Evolutionary conservation across 225 moss, liverwort and hornwort species (phyloP), one percentile per base, ranked within the genome.

Genomic region (Thuidium tamariscinum): DNA sequence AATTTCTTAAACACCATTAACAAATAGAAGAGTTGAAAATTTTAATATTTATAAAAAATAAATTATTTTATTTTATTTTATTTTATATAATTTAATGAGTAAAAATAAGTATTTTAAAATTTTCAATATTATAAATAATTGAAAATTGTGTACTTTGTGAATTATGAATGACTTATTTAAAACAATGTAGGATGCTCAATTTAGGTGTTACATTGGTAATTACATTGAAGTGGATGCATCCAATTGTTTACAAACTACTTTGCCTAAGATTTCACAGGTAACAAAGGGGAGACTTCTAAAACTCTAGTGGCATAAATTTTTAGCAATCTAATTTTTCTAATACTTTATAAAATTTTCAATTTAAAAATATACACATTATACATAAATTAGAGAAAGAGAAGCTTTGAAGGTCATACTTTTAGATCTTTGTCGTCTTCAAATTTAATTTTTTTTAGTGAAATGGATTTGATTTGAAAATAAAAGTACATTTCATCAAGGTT

Each of bases 161-260:
- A 54, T 15, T 34, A 9, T 39, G 23, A 68, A 19, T 26, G 49
- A 12, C 0, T 13, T 37, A 21, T 4, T 17, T 11, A 9, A 23
- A 49, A 74, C 0, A 67, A 8, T 80, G 77, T 88, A 98, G 95
- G 91, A 89, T 92, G 96, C 98, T 88, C 87, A 79, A 86, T 95
- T 92, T 85, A 88, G 91, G 85, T 96, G 98, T 88, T 96, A 89
- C 51, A 86, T 92, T 82, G 93, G 93, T 64, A 93, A 98, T 68
- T 95, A 95, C 34, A 71, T 88, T 75, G 91, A 90, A 80, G 92
- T 79, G 74, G 83, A 90, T 52, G 48, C 79, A n/a, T 90, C 87
- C 7, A 89, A 93, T 37, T 98, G 97, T 87, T 82, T 91, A 54
- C 71, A 79, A 16, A 34, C 65, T 27, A 57, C 63, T 67, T 42